Conservation (phyloP, 1,139 yeast genomes). For the Protomyces arabidopsidicola region DNA sequence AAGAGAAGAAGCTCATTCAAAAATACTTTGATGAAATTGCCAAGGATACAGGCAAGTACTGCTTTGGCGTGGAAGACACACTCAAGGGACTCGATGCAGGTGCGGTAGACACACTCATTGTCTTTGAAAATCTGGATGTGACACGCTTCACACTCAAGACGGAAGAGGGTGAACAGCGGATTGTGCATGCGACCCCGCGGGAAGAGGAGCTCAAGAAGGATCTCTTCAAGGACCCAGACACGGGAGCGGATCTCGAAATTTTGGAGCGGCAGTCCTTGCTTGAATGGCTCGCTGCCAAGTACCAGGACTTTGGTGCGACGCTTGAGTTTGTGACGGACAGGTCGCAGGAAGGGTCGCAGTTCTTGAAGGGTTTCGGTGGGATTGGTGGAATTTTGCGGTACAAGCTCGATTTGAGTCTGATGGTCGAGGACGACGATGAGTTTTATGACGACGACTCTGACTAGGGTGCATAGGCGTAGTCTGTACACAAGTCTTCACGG, state of each 20-base stretch:
- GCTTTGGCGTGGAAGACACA: constrained; percentile 93
- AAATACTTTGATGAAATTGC: constrained; percentile 93
- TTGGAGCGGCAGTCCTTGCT: constrained; percentile 68
- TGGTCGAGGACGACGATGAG: constrained; percentile 82
- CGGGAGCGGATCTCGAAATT: constrained; percentile 86
- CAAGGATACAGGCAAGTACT: constrained; percentile 92
- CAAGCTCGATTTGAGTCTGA: constrained; percentile 93
- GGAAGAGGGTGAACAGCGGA: constrained; percentile 69
- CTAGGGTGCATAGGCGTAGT: background rate
- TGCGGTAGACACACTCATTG: constrained; percentile 88
- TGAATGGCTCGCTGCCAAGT: constrained; percentile 97
- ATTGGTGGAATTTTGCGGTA: constrained; percentile 93
- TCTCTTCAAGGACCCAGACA: constrained; percentile 73
- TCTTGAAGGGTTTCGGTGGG: constrained; percentile 97
- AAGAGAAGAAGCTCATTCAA: constrained; percentile 91
- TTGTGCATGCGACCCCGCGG: constrained; percentile 66
- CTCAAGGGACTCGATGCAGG: constrained; percentile 93
- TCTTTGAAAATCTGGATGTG: constrained; percentile 82
- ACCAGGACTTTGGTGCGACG: constrained; percentile 87
- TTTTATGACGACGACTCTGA: constrained; percentile 19
- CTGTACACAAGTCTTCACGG: background rate
- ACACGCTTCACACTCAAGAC: constrained; percentile 81
- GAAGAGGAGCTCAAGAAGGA: constrained; percentile 48
- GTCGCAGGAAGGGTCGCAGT: constrained; percentile 97
- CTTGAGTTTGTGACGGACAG: constrained; percentile 94